A percentile compares a stretch with the other conserved stretches of the same genome.
Conservation (phyloP, 1,284 basidiomycete species). For the Cryptococcus sp. region DNA sequence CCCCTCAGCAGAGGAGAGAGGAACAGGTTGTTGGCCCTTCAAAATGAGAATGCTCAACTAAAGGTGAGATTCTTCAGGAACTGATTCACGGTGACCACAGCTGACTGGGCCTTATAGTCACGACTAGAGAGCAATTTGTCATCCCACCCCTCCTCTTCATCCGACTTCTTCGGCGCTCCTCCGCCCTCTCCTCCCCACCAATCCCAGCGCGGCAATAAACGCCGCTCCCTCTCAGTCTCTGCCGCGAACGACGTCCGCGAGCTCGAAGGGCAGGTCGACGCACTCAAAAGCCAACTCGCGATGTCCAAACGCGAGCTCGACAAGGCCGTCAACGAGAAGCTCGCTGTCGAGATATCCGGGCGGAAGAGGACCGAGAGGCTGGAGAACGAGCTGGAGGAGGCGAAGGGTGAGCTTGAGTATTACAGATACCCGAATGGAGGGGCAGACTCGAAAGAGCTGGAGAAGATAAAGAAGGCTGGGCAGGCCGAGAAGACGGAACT, state of each 20-base stretch:
- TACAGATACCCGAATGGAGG: conserved; percentile 17
- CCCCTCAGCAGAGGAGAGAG: conserved; percentile 15
- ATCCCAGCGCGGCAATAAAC: neutral
- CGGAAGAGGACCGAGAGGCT: conserved; percentile 36
- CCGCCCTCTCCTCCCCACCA: neutral
- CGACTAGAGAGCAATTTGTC: neutral
- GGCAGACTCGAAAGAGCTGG: conserved; percentile 20
- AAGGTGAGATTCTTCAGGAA: conserved; percentile 19
- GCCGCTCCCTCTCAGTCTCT: conserved; percentile 21
- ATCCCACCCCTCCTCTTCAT: neutral
- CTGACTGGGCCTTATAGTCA: neutral
- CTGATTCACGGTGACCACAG: neutral
- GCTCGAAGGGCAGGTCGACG: conserved; percentile 28
- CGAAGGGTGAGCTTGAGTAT: conserved; percentile 41
- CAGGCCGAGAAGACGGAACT: conserved; percentile 20
- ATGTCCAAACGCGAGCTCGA: conserved; percentile 31
- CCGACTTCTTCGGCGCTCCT: neutral
- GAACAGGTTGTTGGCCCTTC: conserved; percentile 22
- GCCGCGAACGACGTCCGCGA: conserved; percentile 24
- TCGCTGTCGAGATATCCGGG: conserved; percentile 38
- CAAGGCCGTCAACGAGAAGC: conserved; percentile 47
- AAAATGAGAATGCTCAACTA: conserved; percentile 33
- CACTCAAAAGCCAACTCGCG: conserved; percentile 33
- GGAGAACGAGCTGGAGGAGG: conserved; percentile 39
- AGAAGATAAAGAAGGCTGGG: conserved; percentile 29